phyloP scores from a whole-genome alignment of 345 rosid genomes.

The Populus ilicifolia region DNA sequence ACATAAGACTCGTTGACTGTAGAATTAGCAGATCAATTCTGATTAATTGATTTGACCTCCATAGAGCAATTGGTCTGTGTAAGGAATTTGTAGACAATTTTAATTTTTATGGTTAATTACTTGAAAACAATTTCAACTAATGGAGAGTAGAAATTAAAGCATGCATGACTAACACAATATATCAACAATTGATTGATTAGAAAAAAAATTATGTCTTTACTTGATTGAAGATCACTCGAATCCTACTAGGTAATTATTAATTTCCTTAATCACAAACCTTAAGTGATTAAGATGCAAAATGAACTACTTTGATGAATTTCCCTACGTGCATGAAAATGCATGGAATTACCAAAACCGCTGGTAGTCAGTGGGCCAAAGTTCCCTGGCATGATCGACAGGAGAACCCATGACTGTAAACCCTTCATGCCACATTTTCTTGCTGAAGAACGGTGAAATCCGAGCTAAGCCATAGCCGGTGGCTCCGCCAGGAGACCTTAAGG shows the following conservation, averaged over 20 bases:
- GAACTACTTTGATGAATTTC: not conserved
- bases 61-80: not conserved
- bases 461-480: conserved; percentile 73
- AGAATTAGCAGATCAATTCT: not conserved
- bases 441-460: conserved; percentile 62
- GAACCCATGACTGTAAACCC: conserved; percentile 81
- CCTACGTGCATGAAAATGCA: conserved; percentile 34
- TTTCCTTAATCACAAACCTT: not conserved
- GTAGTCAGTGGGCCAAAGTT: conserved; percentile 65
- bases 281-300: not conserved
- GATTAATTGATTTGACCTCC: not conserved
- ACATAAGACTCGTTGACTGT: too few relatives aligned
- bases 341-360: conserved; percentile 56
- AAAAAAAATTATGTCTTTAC: not conserved
- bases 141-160: not conserved
- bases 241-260: not conserved
- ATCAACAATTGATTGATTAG: not conserved
- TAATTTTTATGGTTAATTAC: too few relatives aligned
- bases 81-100: not conserved
- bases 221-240: not conserved
- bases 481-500: conserved; percentile 43
- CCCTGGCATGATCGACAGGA: conserved; percentile 52
- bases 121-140: not conserved
- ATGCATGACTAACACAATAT: not conserved
- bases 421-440: conserved; percentile 85